Evolutionary conservation across 2,329 filamentous ascomycete genomes (phyloP), one percentile per base, ranked within the genome.

Genomic region (Calonectria leucothoes): DNA sequence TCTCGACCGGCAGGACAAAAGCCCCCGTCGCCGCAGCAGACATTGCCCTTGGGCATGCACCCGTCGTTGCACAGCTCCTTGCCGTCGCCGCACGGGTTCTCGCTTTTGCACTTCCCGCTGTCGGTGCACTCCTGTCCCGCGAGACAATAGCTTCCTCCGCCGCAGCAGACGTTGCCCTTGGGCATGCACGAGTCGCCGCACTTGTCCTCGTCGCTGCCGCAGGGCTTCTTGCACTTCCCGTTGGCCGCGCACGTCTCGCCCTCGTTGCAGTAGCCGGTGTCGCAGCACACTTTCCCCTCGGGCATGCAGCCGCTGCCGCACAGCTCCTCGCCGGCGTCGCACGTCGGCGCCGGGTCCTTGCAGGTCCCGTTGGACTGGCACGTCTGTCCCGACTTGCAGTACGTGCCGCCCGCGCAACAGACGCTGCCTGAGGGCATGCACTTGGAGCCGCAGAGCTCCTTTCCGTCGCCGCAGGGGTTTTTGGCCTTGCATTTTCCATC

Each of bases 221-320:
- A 51, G 23, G 42, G n/a, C n/a, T 48, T 17, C 23, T 31, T 25
- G 15, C 42, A 69, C 15, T 35, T 29, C 3, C 31, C 52, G 20
- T 63, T n/a, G 6, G 29, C 29, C 3, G 52, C 39, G 29, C 66
- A 69, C 4, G 15, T 27, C 29, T 49, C n/a, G 27, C 29, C 52
- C 29, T 35, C 52, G 20, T 59, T 39, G 39, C 52, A 69, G 14
- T 61, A 69, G 11, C 52, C 52, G 1, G n/a, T 11, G 2, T 23
- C 35, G 23, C 55, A 69, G 55, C 52, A 69, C 10, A 69, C 66
- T n/a, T 51, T 61, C 4, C 66, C 42, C 6, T 27, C 48, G 11
- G 70, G 65, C 65, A 72, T 72, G 49, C 70, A 72, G 15, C 49
- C 35, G n/a, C 23, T 37, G 27, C 65, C 65, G 45, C 70, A 72